A percentile compares a stretch with the other conserved stretches of the same genome.
phyloP scores from a whole-genome alignment of 768 basidiomycete genomes.

The Cubamyces sp. region DNA sequence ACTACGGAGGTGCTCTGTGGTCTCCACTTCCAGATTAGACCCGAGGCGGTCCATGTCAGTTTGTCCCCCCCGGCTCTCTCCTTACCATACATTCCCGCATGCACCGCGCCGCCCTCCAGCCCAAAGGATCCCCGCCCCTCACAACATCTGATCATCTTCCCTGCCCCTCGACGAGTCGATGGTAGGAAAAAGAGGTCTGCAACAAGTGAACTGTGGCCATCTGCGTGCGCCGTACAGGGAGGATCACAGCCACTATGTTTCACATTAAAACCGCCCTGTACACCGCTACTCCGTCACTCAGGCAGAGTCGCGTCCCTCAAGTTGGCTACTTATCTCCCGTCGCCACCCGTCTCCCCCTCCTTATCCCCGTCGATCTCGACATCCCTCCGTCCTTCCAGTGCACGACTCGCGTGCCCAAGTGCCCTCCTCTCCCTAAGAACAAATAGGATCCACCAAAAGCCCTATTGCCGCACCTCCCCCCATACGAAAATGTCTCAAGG shows the following conservation, averaged over 20 bases:
- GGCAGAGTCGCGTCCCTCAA: conserved; percentile 28
- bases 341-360: conserved; percentile 41
- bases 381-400: conserved; percentile 11
- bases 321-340: conserved; percentile 48
- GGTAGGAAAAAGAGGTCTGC: conserved; percentile 9
- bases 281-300: conserved; percentile 28
- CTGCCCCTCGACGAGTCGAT: conserved; percentile 22
- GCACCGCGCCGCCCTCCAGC: conserved; percentile 12
- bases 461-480: conserved; percentile 11
- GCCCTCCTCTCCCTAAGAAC: conserved; percentile 10
- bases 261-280: conserved; percentile 42
- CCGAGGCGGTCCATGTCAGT: conserved; percentile 19
- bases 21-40: conserved; percentile 15
- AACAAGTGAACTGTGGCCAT: conserved; percentile 9
- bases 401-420: conserved; percentile 15
- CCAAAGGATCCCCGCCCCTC: conserved; percentile 37
- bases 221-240: conserved; percentile 9
- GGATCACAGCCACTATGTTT: conserved; percentile 31
- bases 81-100: background rate
- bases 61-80: conserved; percentile 8
- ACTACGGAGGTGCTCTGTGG: conserved; percentile 17
- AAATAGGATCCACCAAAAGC: conserved; percentile 8
- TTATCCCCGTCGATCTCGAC: conserved; percentile 23
- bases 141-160: conserved; percentile 39
- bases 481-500: conserved; percentile 24